Percentiles rank a stretch among this genome's conserved stretches.
Conservation (phyloP, 2,329 filamentous ascomycete genomes). For the Beauveria pseudobassiana region DNA sequence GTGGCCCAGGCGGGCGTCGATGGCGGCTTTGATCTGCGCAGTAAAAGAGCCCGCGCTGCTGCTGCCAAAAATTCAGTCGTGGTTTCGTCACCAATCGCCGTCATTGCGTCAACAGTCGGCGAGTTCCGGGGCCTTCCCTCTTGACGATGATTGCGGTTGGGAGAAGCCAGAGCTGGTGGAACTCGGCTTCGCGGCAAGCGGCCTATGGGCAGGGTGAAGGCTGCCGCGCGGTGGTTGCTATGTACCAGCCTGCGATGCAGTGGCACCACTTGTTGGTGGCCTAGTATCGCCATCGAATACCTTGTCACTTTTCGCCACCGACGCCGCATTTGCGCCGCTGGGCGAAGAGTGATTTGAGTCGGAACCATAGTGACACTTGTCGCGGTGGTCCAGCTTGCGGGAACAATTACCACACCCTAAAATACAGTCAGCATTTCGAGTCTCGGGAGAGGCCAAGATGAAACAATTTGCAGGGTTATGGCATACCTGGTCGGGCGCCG, state of each 20-base stretch:
- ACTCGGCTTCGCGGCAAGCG: constrained; percentile 1
- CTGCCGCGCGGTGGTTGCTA: not conserved
- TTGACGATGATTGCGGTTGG: not conserved
- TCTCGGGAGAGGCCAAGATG: not conserved
- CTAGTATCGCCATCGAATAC: not conserved
- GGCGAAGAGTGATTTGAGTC: not conserved
- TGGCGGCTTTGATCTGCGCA: constrained; percentile 35
- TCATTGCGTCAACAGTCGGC: constrained; percentile 37
- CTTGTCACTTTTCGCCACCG: not conserved
- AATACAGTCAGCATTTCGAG: not conserved
- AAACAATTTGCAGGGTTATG: not conserved
- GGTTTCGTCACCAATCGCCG: constrained; percentile 32
- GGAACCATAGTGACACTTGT: constrained; percentile 22
- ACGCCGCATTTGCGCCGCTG: not conserved
- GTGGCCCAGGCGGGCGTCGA: constrained; percentile 24
- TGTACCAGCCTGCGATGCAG: not conserved
- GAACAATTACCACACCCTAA: constrained; percentile 26
- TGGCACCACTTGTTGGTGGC: not conserved
- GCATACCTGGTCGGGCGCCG: constrained; percentile 29
- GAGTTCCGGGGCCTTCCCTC: constrained; percentile 15
- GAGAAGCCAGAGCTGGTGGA: not conserved
- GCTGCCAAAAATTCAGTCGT: constrained; percentile 36
- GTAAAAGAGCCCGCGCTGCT: constrained; percentile 41
- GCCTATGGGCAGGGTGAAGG: constrained; percentile 3
- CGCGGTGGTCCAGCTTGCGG: constrained; percentile 21